Conservation (phyloP, 2,329 filamentous ascomycete species). For the Fusarium devonianum region DNA sequence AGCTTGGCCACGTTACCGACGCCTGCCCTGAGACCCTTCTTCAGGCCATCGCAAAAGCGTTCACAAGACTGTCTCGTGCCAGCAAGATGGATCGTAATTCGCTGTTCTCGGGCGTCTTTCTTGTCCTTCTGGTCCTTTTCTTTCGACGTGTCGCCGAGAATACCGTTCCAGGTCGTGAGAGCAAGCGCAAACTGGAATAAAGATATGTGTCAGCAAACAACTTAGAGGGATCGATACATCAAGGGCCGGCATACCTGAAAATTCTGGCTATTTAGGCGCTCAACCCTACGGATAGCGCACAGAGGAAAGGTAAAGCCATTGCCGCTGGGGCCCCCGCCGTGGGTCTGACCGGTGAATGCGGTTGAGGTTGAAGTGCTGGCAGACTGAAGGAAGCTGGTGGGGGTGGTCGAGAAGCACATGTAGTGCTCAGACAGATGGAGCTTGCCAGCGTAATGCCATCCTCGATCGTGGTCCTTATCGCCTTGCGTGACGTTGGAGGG, state of each 20-base stretch:
- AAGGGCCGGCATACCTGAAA: conserved; percentile 64
- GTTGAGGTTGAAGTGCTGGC: conserved; percentile 82
- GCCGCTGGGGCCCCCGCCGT: conserved; percentile 88
- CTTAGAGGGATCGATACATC: conserved; percentile 1
- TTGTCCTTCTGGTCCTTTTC: conserved; percentile 56
- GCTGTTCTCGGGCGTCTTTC: conserved; percentile 69
- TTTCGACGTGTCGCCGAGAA: conserved; percentile 64
- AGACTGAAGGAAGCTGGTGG: conserved; percentile 82
- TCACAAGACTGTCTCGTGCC: conserved; percentile 90
- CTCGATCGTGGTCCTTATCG: conserved; percentile 74
- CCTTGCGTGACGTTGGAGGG: conserved; percentile 73
- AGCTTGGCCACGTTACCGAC: conserved; percentile 89
- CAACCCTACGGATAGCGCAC: conserved; percentile 88
- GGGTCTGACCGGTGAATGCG: conserved; percentile 89
- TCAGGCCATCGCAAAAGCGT: conserved; percentile 93
- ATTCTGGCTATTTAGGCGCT: conserved; percentile 89
- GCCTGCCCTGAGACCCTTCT: conserved; percentile 84
- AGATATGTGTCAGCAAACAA: conserved; percentile 3
- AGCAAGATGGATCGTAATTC: conserved; percentile 89
- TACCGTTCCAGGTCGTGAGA: conserved; percentile 92
- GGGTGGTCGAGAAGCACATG: conserved; percentile 95
- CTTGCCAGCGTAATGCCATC: conserved; percentile 90
- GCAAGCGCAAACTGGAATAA: conserved; percentile 78
- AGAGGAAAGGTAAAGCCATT: conserved; percentile 96
- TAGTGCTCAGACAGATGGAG: conserved; percentile 94